Conservation (phyloP, 192 early-diverging fungal species). For the Podila clonocystis region DNA sequence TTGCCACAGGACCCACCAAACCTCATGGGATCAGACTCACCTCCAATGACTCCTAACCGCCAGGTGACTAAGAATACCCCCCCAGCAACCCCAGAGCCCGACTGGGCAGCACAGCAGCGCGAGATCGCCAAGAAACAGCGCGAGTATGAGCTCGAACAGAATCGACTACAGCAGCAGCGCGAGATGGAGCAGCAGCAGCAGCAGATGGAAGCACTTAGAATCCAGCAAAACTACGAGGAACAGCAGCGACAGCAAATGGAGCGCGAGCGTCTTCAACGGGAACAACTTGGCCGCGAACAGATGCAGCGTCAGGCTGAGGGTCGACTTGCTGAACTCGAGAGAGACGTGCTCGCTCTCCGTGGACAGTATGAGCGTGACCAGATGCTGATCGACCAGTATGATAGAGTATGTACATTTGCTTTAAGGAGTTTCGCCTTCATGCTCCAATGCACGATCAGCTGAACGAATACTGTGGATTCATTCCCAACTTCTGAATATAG, state of each 20-base stretch:
- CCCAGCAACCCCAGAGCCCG: slow-evolving; percentile 35
- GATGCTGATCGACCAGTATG: slow-evolving; percentile 88
- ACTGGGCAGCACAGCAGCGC: slow-evolving; percentile 68
- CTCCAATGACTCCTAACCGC: slow-evolving; percentile 64
- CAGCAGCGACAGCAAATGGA: slow-evolving; percentile 79
- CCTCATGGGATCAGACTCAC: slow-evolving; percentile 78
- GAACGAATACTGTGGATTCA: background rate
- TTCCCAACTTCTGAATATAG: slow-evolving; percentile 35
- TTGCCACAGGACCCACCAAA: slow-evolving; percentile 85
- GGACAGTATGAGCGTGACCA: slow-evolving; percentile 87
- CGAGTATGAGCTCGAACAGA: slow-evolving; percentile 66
- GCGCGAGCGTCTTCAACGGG: slow-evolving; percentile 74
- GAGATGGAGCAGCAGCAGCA: slow-evolving; percentile 64
- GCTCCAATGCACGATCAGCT: background rate
- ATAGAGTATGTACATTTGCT: slow-evolving; percentile 59
- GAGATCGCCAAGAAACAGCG: slow-evolving; percentile 75
- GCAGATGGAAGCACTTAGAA: slow-evolving; percentile 66
- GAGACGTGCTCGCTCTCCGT: slow-evolving; percentile 80
- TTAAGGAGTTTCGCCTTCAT: no score
- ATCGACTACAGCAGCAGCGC: slow-evolving; percentile 67
- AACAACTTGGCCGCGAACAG: slow-evolving; percentile 83
- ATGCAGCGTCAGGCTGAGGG: slow-evolving; percentile 83
- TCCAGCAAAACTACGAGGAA: slow-evolving; percentile 81
- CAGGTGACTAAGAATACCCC: slow-evolving; percentile 45
- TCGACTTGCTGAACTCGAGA: slow-evolving; percentile 80